phyloP scores from a whole-genome alignment of 345 rosid genomes.

The Turritis glabra region DNA sequence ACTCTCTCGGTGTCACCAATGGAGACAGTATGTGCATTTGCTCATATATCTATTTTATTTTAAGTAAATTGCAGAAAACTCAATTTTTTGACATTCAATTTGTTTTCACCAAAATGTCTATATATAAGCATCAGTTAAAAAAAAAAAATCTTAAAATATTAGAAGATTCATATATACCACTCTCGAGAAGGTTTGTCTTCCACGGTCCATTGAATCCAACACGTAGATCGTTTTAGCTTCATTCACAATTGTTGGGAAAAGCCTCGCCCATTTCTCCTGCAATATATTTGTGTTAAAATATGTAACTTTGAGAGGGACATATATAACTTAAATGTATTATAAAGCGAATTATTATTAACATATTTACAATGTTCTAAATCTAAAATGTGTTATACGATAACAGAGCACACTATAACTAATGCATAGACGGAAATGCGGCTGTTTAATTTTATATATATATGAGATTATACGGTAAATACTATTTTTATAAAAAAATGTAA shows the following conservation, averaged over 20 bases:
- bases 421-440: no score
- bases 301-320: background rate
- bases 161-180: conserved; percentile 46
- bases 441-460: no score
- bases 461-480: no score
- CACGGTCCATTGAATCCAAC: conserved; percentile 44
- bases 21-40: conserved; percentile 80
- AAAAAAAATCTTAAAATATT: background rate
- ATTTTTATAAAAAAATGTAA: no score
- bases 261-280: conserved; percentile 65
- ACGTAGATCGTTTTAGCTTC: conserved; percentile 52
- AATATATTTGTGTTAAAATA: background rate
- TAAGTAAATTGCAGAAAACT: background rate
- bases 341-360: background rate
- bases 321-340: background rate
- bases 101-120: background rate
- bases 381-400: background rate
- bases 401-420: no score
- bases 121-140: background rate
- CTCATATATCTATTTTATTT: conserved; percentile 52
- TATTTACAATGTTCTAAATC: background rate
- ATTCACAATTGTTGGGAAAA: conserved; percentile 67
- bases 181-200: conserved; percentile 43
- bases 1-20: conserved; percentile 65
- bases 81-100: background rate